Evolutionary conservation across 2,329 filamentous ascomycete species (phyloP), one percentile per base, ranked within the genome.

Genomic region (Penicillium thymicola): DNA sequence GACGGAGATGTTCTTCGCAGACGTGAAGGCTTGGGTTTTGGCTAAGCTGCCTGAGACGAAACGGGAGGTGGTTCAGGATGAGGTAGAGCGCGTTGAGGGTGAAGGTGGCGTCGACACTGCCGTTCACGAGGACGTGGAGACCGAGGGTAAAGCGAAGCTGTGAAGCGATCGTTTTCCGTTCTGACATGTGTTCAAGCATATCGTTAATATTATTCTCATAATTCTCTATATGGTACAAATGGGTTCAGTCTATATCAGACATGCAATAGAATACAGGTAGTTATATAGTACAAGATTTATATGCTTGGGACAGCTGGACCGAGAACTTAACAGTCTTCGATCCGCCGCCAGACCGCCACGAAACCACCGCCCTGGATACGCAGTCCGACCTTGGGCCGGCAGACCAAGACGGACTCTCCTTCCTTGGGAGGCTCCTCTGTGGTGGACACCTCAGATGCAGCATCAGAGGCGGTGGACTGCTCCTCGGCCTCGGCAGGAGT

Each of bases 11-110:
- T 81, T 81, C 63, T 72, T 73, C 6, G 80, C 79, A 52, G 86
- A 90, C 68, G 78, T 90, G 5, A 80, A 76, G 4, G 80, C 83
- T 57, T 92, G 88, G 87, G 85, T 91, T 54, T 68, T 89, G 51
- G 58, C 44, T 30, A 54, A 58, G 30, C 60, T 55, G 25, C 51
- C 58, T 37, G 34, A 7, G 21, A 16, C 32, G 38, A 27, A 43
- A 16, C 4, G 4, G 9, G 14, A 16, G 7, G 21, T 25, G 16
- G 11, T 11, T 28, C 53, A 45, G 16, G 7, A 18, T 32, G 46
- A 51, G 27, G 38, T 3, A 25, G 44, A 46, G 18, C 14, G 10
- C 30, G 40, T 30, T 43, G 40, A 18, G 23, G 46, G 4, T 10
- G 37, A 30, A 14, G 23, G 11, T 28, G 21, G 5, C 27, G 10